phyloP scores from a whole-genome alignment of 1,284 basidiomycete genomes.

The Cutaneotrichosporon arboriforme region DNA sequence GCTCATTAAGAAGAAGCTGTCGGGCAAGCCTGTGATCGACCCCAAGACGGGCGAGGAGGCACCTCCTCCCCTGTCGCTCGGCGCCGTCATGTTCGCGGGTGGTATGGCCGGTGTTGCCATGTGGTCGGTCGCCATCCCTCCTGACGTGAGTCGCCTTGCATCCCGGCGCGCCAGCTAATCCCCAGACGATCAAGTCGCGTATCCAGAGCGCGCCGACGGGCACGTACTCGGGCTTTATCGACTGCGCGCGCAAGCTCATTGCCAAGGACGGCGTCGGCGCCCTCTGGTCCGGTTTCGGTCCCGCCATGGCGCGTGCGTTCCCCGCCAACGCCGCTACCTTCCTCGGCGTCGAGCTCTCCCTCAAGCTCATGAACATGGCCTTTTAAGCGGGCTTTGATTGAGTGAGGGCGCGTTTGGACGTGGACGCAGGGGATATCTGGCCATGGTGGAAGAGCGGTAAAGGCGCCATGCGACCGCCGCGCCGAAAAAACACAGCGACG shows the following conservation, averaged over 20 bases:
- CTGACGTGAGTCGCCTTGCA: constrained; percentile 62
- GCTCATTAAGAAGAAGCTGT: constrained; percentile 76
- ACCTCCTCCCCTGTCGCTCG: constrained; percentile 74
- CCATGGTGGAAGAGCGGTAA: not conserved
- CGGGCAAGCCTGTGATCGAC: constrained; percentile 29
- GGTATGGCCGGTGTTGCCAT: constrained; percentile 94
- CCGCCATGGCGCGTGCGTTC: constrained; percentile 81
- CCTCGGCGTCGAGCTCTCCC: constrained; percentile 47
- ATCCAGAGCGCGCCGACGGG: constrained; percentile 95
- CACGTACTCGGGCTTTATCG: constrained; percentile 88
- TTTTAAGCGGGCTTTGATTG: not conserved
- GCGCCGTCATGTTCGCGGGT: constrained; percentile 85
- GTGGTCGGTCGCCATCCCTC: constrained; percentile 94
- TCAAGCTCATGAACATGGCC: constrained; percentile 44
- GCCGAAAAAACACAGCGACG: not conserved
- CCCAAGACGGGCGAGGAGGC: constrained; percentile 55
- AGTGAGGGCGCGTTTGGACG: too few relatives aligned
- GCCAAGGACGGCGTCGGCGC: constrained; percentile 83
- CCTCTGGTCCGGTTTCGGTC: constrained; percentile 95
- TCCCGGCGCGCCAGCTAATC: constrained; percentile 1
- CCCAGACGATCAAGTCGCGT: constrained; percentile 87
- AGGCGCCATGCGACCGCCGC: not conserved
- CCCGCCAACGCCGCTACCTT: constrained; percentile 55
- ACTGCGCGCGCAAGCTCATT: constrained; percentile 88
- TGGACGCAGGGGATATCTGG: too few relatives aligned